Conservation (phyloP, 257 asterid species). For the Prunella vulgaris region DNA sequence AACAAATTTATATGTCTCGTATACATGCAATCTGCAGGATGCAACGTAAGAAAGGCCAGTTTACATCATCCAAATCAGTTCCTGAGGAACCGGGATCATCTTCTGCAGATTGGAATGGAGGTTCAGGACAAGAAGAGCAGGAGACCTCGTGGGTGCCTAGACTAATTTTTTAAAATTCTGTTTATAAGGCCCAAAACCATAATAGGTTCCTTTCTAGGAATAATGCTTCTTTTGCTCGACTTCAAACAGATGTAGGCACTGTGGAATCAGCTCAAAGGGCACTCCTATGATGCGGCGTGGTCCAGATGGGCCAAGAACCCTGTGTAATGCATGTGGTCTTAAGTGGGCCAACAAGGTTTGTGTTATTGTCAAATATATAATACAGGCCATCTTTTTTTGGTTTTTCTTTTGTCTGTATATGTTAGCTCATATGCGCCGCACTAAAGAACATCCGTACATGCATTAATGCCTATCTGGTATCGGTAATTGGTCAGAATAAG, state of each 20-base stretch:
- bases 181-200: background rate
- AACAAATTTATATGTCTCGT: conserved; percentile 6
- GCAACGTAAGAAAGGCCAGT: conserved; percentile 99
- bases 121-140: conserved; percentile 68
- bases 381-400: background rate
- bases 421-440: background rate
- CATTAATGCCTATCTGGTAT: background rate
- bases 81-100: conserved; percentile 80
- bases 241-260: conserved; percentile 71
- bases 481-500: background rate
- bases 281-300: conserved; percentile 99
- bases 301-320: conserved; percentile 88
- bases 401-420: background rate
- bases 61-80: conserved; percentile 75
- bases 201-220: conserved; percentile 10
- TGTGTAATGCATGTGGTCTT: conserved; percentile 95
- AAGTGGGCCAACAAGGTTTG: conserved; percentile 82
- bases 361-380: background rate
- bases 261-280: conserved; percentile 83
- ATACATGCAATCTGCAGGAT: conserved; percentile 52
- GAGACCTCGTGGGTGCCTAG: conserved; percentile 69
- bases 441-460: background rate
- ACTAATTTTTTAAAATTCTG: background rate
- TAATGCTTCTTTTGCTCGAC: conserved; percentile 9
- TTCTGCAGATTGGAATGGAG: conserved; percentile 73